Percentiles rank a stretch among this genome's conserved stretches.
Conservation (phyloP, 306 rosid species). For the Crotalaria pallida region DNA sequence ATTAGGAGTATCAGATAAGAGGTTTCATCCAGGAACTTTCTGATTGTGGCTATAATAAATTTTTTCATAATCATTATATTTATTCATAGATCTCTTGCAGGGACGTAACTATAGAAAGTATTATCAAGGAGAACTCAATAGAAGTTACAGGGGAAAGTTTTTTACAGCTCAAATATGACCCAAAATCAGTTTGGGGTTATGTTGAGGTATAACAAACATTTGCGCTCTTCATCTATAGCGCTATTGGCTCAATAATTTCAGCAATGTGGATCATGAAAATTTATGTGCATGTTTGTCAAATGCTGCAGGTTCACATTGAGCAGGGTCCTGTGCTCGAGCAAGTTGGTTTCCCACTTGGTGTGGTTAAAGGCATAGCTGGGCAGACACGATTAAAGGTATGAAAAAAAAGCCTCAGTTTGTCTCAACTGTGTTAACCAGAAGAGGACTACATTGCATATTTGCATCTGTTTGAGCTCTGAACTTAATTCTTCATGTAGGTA, state of each 20-base stretch:
- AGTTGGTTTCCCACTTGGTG: conserved; percentile 82
- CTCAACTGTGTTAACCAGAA: neutral
- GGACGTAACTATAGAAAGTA: conserved; percentile 53
- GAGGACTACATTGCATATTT: neutral
- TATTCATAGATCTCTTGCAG: conserved; percentile 36
- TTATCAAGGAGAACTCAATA: conserved; percentile 54
- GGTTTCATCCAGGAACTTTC: conserved; percentile 41
- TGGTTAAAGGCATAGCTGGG: conserved; percentile 94
- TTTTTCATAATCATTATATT: conserved; percentile 7
- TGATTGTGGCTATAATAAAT: neutral
- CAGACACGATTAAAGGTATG: conserved; percentile 89
- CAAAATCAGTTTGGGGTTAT: conserved; percentile 80
- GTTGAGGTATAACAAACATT: conserved; percentile 55
- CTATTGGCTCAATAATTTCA: neutral
- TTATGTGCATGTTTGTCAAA: neutral
- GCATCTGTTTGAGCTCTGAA: too few relatives aligned
- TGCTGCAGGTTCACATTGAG: conserved; percentile 83
- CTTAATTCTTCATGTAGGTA: neutral
- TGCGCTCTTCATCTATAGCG: neutral
- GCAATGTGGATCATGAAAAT: neutral
- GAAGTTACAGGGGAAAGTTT: conserved; percentile 57
- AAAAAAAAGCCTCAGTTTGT: neutral
- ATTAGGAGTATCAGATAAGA: conserved; percentile 68
- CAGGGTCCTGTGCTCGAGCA: conserved; percentile 91
- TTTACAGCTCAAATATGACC: conserved; percentile 77